Evolutionary conservation across 2,329 filamentous ascomycete species (phyloP), one percentile per base, ranked within the genome.

Genomic region (Aspergillus sp.): DNA sequence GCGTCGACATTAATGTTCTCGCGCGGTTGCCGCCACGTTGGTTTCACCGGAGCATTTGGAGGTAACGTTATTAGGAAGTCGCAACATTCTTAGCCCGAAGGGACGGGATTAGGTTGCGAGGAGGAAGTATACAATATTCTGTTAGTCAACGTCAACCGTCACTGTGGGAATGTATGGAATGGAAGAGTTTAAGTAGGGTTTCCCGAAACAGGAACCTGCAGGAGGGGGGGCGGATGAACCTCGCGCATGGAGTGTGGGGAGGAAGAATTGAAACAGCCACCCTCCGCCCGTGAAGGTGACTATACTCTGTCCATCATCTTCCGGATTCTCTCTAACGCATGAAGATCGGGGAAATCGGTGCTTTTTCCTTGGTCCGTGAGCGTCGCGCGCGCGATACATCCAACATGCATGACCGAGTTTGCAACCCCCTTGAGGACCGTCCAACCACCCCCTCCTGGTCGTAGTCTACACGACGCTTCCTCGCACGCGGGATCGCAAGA

Each of bases 281-380:
- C 32, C 43, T 29, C n/a, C 20, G 34, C 25, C 34, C 21, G 31
- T 36, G 49, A 45, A 23, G 36, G 36, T 45, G 13, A 21, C 40
- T 23, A 45, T 13, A 42, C 17, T 52, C 41, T 45, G 52, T 38
- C 52, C 47, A 45, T 49, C 31, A 44, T 49, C 44, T 49, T 45
- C 56, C 53, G 45, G 45, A 51, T 58, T 54, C 42, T 55, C 29
- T 42, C 47, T 50, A 48, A 48, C 49, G 50, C 53, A 53, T 56
- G 56, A 53, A 45, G 56, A 58, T 58, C 56, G 53, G 45, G 45
- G 29, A 43, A 42, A 42, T 54, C 53, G 45, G 49, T 52, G 53
- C 17, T 25, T 47, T 38, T 44, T 42, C 23, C 32, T 53, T 44
- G 47, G 52, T 45, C 46, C 49, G 53, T 55, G 49, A 36, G 7